Evolutionary conservation across 225 moss, liverwort and hornwort genomes (phyloP), one percentile per base, ranked within the genome.

Genomic region (Pseudisothecium myosuroides): DNA sequence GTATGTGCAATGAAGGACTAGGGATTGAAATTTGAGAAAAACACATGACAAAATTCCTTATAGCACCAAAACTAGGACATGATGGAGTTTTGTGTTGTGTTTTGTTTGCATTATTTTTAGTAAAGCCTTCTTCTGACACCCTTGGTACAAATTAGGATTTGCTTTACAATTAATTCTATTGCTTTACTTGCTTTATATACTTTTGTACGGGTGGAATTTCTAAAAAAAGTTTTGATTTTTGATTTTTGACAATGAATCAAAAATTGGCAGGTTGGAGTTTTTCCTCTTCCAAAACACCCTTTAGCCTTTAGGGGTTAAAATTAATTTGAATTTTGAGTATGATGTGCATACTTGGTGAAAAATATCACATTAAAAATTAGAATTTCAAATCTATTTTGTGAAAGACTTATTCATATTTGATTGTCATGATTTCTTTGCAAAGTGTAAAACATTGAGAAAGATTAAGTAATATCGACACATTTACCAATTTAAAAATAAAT

Each of bases 251-350:
- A 20, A 11, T 10, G 37, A 11, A 37, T 37, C 0, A 66, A 36
- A 66, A 66, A 66, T 20, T 36, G 3, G 7, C 0, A 36, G 8
- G 20, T 36, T 66, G 9, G 5, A 1, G 36, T 6, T 67, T 66
- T 36, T 6, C 5, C 1, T 21, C 8, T n/a, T 68, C 2, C 9
- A 21, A 67, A 67, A 21, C 12, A 37, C 20, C 20, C 12, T n/a
- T 1, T 1, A 1, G 22, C 11, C 1, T 22, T 68, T 6, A 22
- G 2, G 5, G 22, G 7, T n/a, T 10, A 29, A 16, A 45, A 31
- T 31, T 2, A 74, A 2, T 74, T 18, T 41, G 3, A n/a, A n/a
- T n/a, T n/a, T n/a, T n/a, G n/a, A n/a, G n/a, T n/a, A 16, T 9
- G 6, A 43, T 72, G 16, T 27, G 2, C 16, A 72, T 43, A 5